A percentile compares a stretch with the other conserved stretches of the same genome.
phyloP scores from a whole-genome alignment of 495 filamentous ascomycete species.

The Halenospora varia region DNA sequence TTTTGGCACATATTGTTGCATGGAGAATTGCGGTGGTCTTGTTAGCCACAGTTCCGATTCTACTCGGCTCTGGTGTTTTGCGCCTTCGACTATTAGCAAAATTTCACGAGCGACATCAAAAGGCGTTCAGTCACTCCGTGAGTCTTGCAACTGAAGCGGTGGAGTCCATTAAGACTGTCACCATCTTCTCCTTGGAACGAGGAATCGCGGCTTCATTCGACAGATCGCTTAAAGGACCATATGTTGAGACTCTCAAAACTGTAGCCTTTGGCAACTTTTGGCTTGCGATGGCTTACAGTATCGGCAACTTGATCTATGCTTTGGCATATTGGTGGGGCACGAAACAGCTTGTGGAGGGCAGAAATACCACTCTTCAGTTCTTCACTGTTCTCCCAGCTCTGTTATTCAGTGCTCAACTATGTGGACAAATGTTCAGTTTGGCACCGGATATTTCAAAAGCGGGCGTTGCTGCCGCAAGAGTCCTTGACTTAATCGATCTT shows the following conservation, averaged over 20 bases:
- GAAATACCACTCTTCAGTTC: slow-evolving; percentile 56
- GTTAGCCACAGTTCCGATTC: slow-evolving; percentile 48
- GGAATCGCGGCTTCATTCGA: slow-evolving; percentile 41
- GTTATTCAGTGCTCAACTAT: slow-evolving; percentile 56
- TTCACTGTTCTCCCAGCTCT: slow-evolving; percentile 61
- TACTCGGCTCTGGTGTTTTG: slow-evolving; percentile 53
- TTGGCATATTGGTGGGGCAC: slow-evolving; percentile 69
- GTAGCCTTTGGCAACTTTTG: slow-evolving; percentile 42
- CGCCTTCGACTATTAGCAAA: slow-evolving; percentile 42
- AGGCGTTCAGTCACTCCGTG: slow-evolving; percentile 46
- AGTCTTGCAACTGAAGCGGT: slow-evolving; percentile 52
- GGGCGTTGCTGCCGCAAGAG: slow-evolving; percentile 38
- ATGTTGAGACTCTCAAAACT: slow-evolving; percentile 30
- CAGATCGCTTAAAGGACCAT: slow-evolving; percentile 33
- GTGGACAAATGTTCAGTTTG: slow-evolving; percentile 60
- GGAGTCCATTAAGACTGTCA: slow-evolving; percentile 52
- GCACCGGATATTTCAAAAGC: slow-evolving; percentile 60
- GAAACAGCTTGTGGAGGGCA: slow-evolving; percentile 47
- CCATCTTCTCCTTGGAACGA: slow-evolving; percentile 49
- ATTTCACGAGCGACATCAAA: slow-evolving; percentile 55
- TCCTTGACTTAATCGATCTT: slow-evolving; percentile 40
- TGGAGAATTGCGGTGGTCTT: slow-evolving; percentile 60
- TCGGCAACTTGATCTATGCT: slow-evolving; percentile 55
- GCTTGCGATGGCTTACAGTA: slow-evolving; percentile 50
- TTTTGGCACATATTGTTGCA: slow-evolving; percentile 54